phyloP scores from a whole-genome alignment of 2,329 filamentous ascomycete species.

The Trichoderma simmonsii region DNA sequence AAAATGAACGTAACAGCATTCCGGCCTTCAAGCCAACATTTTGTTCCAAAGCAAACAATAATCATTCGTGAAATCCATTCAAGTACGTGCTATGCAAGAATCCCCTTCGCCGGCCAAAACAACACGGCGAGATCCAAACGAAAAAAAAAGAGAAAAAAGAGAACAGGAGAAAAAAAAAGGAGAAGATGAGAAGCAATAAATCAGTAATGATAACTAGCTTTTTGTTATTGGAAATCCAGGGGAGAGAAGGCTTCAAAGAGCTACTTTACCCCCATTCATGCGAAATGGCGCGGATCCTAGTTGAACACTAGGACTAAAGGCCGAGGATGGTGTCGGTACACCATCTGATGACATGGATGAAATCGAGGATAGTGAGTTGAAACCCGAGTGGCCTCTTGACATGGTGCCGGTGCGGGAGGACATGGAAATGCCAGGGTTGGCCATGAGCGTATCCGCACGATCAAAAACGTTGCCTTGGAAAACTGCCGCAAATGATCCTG shows the following conservation, averaged over 20 bases:
- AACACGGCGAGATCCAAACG: constrained; percentile 7
- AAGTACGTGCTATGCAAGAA: constrained; percentile 19
- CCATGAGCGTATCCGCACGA: constrained; percentile 55
- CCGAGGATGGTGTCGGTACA: constrained; percentile 28
- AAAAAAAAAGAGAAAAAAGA: not conserved
- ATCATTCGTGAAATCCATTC: constrained; percentile 20
- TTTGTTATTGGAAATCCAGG: not conserved
- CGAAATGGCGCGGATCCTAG: constrained; percentile 34
- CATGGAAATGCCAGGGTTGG: constrained; percentile 57
- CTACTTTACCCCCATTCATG: constrained; percentile 39
- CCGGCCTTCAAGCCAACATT: constrained; percentile 6
- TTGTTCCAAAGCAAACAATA: constrained; percentile 21
- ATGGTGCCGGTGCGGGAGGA: constrained; percentile 49
- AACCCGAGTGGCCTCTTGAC: constrained; percentile 40
- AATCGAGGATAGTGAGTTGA: constrained; percentile 40
- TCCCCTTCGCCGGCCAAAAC: constrained; percentile 3
- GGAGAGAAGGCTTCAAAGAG: constrained; percentile 30
- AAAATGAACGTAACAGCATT: constrained; percentile 15
- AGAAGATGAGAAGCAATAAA: not conserved
- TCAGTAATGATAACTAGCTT: not conserved
- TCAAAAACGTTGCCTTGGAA: constrained; percentile 60
- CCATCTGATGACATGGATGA: constrained; percentile 43
- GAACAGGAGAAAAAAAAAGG: not conserved
- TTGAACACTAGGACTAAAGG: constrained; percentile 33
- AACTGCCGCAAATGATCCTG: constrained; percentile 51